Evolutionary conservation across 257 asterid genomes (phyloP).

Genomic region (Forsythia suspensa): DNA sequence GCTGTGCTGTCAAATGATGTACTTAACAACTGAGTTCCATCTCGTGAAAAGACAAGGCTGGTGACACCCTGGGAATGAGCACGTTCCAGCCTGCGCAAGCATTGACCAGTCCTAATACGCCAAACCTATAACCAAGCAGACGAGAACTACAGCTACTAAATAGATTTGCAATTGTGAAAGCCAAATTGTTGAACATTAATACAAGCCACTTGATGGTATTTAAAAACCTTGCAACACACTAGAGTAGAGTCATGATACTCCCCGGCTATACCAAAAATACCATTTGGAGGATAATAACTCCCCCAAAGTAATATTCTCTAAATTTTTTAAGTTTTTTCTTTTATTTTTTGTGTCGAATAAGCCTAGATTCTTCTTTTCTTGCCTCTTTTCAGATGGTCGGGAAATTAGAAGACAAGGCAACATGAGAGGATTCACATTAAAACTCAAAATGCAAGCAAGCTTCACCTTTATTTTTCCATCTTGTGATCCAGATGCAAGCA

Average conservation of each 20-base stretch:
- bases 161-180: not conserved
- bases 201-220: not conserved
- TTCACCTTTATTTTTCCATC: constrained; percentile 96
- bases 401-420: constrained; percentile 1
- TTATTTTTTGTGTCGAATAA: not conserved
- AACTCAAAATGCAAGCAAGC: constrained; percentile 1
- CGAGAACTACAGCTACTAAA: not conserved
- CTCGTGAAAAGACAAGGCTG: constrained; percentile 88
- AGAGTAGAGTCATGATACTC: not conserved
- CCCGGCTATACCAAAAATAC: not conserved
- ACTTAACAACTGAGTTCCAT: constrained; percentile 88
- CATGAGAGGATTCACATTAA: not conserved
- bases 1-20: constrained; percentile 96
- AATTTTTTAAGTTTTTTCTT: not conserved
- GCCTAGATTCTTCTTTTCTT: not conserved
- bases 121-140: constrained; percentile 59
- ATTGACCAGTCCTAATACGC: constrained; percentile 98
- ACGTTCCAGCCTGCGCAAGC: constrained; percentile 94
- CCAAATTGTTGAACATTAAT: not conserved
- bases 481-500: constrained; percentile 96
- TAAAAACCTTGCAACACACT: not conserved
- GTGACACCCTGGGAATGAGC: constrained; percentile 98
- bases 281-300: not conserved
- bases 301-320: not conserved
- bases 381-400: not conserved